Base-by-base conservation (phyloP, 768 basidiomycete species). In the Lactarius sp. region DNA sequence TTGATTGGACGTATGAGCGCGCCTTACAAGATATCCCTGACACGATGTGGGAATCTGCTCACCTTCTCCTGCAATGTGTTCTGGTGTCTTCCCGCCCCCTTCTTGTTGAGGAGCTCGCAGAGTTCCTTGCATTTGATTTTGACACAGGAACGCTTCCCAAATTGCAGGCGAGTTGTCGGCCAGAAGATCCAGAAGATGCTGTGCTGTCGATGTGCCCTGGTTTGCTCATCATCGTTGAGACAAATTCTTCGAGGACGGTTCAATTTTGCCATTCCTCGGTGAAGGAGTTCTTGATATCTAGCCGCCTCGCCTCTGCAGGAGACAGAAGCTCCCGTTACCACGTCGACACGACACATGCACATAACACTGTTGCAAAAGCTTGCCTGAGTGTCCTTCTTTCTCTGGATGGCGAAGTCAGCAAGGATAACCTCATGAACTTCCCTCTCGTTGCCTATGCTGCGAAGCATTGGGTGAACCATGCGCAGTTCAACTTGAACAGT, bases 61-160 rank as follows among this genome's bases (percentile, higher is more conserved):
- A 41, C 20, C 31, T 39, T 13, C 37, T 54, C n/a, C 18, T 54
- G n/a, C 39, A 54, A 37, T 54, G 53, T 22, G 22, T 41, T 16
- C n/a, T 39, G 4, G 53, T 54, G 14, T 39, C 53, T 16, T 54
- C 53, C 10, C 53, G 53, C 13, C 53, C 53, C 13, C 53, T 54
- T 16, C 53, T 39, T 54, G 39, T 54, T 4, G 53, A 54, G 6
- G 53, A 54, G 20, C 53, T 54, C 22, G 53, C 53, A 22, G 53
- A 54, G 12, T 41, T 54, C 22, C 37, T 54, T 27, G 39, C 53
- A 13, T 39, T 54, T 27, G 53, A 54, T 41, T 54, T 54, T 22
- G 13, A 54, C 12, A 39, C 37, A 41, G 22, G 20, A 13, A 13
- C 37, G 2, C 20, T 54, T 54, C 53, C 53, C 6, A 8, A 12